phyloP scores from a whole-genome alignment of 208 protist species.

The Acanthamoeba triangularis region DNA sequence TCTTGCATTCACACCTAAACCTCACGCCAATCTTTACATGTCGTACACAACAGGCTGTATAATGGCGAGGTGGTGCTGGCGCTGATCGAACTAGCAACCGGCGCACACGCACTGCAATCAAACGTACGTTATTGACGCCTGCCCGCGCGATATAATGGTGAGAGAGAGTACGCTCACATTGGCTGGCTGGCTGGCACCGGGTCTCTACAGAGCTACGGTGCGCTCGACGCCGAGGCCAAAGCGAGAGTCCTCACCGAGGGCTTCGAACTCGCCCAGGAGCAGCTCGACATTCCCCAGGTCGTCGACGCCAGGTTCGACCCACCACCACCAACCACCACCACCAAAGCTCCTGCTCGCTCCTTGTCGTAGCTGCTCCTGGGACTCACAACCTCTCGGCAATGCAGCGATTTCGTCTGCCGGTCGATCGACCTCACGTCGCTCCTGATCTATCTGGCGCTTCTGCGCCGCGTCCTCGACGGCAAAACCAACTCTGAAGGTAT shows the following conservation, averaged over 20 bases:
- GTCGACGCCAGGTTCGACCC: not conserved
- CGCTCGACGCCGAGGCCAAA: not conserved
- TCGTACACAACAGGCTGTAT: not conserved
- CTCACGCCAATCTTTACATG: not conserved
- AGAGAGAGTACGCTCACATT: not conserved
- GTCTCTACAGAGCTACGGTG: not conserved
- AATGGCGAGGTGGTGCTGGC: conserved; percentile 31
- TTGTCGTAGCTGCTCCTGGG: not conserved
- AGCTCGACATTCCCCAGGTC: conserved; percentile 36
- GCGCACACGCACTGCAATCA: too few relatives aligned
- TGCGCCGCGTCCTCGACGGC: not conserved
- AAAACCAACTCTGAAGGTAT: too few relatives aligned
- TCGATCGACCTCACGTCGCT: conserved; percentile 42
- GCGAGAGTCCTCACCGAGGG: not conserved
- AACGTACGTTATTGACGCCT: too few relatives aligned
- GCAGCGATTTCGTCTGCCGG: not conserved
- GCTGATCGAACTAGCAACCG: not conserved
- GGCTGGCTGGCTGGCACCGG: too few relatives aligned
- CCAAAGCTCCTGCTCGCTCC: not conserved
- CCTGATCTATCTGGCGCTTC: conserved; percentile 20
- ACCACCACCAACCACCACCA: too few relatives aligned
- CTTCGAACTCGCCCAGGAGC: not conserved
- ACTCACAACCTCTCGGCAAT: not conserved
- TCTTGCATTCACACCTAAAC: not conserved
- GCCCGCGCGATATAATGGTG: too few relatives aligned